These are phyloP conservation scores for Cercospora nicotianae DNA, from an alignment of 2,329 filamentous ascomycete genomes.

Conservation along the genomic window DNA sequence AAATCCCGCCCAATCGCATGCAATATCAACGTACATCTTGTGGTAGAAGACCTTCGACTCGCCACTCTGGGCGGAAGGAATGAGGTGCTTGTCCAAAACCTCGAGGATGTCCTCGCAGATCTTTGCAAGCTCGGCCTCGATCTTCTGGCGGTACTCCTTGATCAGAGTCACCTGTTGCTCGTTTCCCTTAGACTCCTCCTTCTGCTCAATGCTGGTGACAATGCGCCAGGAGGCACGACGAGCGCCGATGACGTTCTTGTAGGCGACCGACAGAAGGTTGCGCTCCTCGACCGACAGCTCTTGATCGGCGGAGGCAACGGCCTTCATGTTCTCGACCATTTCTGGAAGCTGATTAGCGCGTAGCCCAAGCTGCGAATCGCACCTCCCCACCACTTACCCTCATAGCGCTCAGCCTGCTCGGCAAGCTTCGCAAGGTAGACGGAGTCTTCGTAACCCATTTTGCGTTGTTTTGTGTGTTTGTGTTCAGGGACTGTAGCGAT, in stretches of 20 bases:
- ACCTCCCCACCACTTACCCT: slow-evolving; percentile 62
- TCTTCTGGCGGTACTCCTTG: slow-evolving; percentile 98
- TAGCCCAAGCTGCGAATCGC: slow-evolving; percentile 5
- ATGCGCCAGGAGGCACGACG: slow-evolving; percentile 98
- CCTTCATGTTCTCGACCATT: slow-evolving; percentile 99
- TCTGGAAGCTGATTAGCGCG: slow-evolving; percentile 61
- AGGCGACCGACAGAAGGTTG: slow-evolving; percentile 94
- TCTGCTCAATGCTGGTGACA: slow-evolving; percentile 97
- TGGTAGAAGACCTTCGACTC: slow-evolving; percentile 99
- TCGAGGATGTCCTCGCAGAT: slow-evolving; percentile 98
- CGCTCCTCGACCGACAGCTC: slow-evolving; percentile 81
- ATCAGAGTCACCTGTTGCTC: slow-evolving; percentile 85
- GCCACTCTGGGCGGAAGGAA: slow-evolving; percentile 88
- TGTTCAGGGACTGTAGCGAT: slow-evolving; percentile 9
- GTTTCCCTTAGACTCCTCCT: slow-evolving; percentile 99
- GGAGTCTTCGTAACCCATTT: slow-evolving; percentile 98
- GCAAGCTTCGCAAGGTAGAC: slow-evolving; percentile 99
- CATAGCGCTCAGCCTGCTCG: slow-evolving; percentile 99
- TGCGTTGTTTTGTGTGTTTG: slow-evolving; percentile 17
- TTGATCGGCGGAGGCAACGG: slow-evolving; percentile 78
- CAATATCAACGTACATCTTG: slow-evolving; percentile 76
- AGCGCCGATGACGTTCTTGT: slow-evolving; percentile 98
- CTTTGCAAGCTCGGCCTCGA: slow-evolving; percentile 93
- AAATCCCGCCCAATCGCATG: background rate
- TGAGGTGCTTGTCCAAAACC: slow-evolving; percentile 89